Evolutionary conservation across 139 green algal genomes (phyloP), one percentile per base, ranked within the genome.

Genomic region (Yamagishiella unicocca): DNA sequence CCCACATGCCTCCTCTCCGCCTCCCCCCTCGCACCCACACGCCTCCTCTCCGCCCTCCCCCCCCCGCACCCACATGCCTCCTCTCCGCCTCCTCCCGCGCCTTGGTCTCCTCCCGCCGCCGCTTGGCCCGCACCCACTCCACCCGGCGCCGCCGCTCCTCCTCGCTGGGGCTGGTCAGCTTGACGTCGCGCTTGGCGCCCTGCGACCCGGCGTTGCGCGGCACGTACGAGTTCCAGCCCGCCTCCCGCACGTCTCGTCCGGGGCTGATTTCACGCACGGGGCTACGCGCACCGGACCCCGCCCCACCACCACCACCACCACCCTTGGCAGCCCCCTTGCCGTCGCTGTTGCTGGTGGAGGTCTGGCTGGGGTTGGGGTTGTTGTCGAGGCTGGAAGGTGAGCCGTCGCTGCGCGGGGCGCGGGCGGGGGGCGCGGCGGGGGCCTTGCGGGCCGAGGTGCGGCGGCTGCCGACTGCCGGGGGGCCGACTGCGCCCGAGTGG

Each of bases 71-170:
- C 54, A 75, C 61, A 10, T 42, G 24, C 27, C 77, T 37, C 38
- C 27, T 31, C 62, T 86, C 80, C 22, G 80, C 80, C 45, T 86
- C 80, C 62, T 53, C 62, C 2, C 80, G 62, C 62, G 64, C 64
- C 80, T 77, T 76, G 31, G 42, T 43, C 40, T 86, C 80, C 80
- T 86, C 80, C 27, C 43, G 21, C n/a, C 80, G 42, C 62, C 62
- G 42, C 80, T 77, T 77, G 7, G 58, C 64, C 2, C 61, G 61
- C 40, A 50, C 35, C 55, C 80, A 73, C 62, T 75, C 80, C 3
- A 46, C n/a, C 22, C 80, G 80, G 29, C 37, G 35, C 42, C 62
- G 62, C 42, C 80, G 80, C 64, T 86, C 80, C 42, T 86, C 80
- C 17, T 86, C 80, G 42, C 62, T 86, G 62, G 80, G 80, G 24